Evolutionary conservation across 176 grass and related monocot genomes (phyloP).

Genomic region (Oryza coarctata): DNA sequence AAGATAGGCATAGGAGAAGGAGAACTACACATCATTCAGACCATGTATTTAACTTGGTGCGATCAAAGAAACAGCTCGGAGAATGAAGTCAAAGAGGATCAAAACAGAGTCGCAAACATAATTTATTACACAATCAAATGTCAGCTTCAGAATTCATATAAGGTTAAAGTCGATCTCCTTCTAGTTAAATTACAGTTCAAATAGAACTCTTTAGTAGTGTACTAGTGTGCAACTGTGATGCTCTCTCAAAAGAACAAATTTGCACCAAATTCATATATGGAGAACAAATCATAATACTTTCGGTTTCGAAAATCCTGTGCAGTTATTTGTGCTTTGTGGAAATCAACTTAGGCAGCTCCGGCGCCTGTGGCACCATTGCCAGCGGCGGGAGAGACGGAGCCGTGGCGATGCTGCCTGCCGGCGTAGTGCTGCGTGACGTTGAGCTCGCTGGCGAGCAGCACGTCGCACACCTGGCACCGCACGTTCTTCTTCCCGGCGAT

Average conservation of each 20-base stretch:
- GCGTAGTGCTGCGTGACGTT: conserved; percentile 44
- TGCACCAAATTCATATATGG: background rate
- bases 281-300: background rate
- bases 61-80: background rate
- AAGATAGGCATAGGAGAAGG: background rate
- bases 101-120: conserved; percentile 7
- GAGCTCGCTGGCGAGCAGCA: conserved; percentile 26
- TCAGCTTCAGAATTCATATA: background rate
- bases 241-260: background rate
- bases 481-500: conserved; percentile 39
- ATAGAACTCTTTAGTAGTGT: too few species aligned
- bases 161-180: too few species aligned
- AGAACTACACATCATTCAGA: background rate
- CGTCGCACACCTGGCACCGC: conserved; percentile 40
- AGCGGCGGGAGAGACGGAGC: background rate
- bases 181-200: too few species aligned
- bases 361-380: background rate
- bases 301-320: background rate
- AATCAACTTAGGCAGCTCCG: conserved; percentile 2
- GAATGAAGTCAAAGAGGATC: background rate
- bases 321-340: background rate
- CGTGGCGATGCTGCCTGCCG: conserved; percentile 32
- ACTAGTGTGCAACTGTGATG: background rate
- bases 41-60: background rate
- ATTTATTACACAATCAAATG: background rate